Conservation (phyloP, 495 filamentous ascomycete species). For the Neurospora sp. region DNA sequence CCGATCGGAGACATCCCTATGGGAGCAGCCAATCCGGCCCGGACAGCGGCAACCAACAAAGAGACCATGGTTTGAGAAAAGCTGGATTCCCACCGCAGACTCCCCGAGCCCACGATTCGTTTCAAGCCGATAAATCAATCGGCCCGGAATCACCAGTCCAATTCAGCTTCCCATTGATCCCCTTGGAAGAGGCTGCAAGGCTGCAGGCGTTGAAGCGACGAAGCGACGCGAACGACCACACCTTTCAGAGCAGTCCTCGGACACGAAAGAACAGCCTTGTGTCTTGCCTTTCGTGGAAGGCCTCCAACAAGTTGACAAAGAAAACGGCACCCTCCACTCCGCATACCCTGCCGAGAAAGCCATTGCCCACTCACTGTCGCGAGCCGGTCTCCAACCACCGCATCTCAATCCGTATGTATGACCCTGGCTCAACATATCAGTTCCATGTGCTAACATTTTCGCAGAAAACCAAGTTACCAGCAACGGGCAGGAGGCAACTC, state of each 20-base stretch:
- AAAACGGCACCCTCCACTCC: slow-evolving; percentile 11
- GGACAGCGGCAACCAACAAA: neutral
- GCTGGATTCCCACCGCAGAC: neutral
- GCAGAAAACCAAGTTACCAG: neutral
- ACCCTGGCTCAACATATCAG: neutral
- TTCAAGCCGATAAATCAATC: neutral
- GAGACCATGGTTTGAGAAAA: neutral
- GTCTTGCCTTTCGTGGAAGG: slow-evolving; percentile 5
- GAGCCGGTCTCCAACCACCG: neutral
- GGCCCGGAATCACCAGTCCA: slow-evolving; percentile 6
- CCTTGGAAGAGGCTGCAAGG: slow-evolving; percentile 15
- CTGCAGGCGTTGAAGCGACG: slow-evolving; percentile 8
- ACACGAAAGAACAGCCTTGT: slow-evolving; percentile 13
- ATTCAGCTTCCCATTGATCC: slow-evolving; percentile 19
- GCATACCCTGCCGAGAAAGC: slow-evolving; percentile 5
- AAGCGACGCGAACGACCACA: slow-evolving; percentile 14
- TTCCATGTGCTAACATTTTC: neutral
- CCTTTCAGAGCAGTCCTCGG: slow-evolving; percentile 6
- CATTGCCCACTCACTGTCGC: slow-evolving; percentile 4
- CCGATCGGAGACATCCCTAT: slow-evolving; percentile 3
- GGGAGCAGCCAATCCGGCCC: neutral
- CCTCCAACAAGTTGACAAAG: slow-evolving; percentile 5
- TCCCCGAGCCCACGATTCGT: neutral
- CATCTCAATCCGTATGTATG: neutral
- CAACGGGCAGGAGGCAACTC: neutral